Evolutionary conservation across 768 basidiomycete genomes (phyloP).

Genomic region (Hemileccinum impolitum): DNA sequence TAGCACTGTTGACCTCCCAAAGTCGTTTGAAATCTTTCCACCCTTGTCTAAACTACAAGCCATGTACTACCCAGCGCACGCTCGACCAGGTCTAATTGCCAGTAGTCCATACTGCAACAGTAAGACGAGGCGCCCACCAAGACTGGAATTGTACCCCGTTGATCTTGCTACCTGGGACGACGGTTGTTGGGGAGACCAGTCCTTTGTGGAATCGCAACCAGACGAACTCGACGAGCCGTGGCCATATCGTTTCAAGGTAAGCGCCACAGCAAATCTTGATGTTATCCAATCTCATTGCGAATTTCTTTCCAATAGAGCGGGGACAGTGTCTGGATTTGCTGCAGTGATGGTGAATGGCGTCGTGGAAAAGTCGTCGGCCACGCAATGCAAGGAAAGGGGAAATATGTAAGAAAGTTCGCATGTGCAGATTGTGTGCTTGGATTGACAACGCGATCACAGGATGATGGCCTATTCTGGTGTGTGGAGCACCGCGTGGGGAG

Average conservation of each 20-base stretch:
- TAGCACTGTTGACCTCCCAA: neutral
- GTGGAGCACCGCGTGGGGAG: constrained; percentile 40
- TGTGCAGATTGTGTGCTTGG: neutral
- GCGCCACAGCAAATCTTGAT: neutral
- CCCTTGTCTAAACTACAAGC: neutral
- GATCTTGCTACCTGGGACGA: constrained; percentile 28
- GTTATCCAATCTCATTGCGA: neutral
- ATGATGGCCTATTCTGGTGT: constrained; percentile 51
- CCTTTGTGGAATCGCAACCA: constrained; percentile 30
- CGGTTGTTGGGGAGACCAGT: constrained; percentile 12
- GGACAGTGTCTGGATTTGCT: constrained; percentile 52
- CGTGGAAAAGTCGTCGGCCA: constrained; percentile 45
- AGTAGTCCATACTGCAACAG: neutral
- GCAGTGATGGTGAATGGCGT: constrained; percentile 49
- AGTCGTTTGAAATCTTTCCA: neutral
- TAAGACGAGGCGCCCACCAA: neutral
- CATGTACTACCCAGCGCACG: neutral
- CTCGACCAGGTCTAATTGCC: constrained; percentile 4
- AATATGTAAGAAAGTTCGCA: constrained; percentile 37
- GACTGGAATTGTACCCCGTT: constrained; percentile 16
- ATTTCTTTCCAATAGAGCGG: constrained; percentile 33
- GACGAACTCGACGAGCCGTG: constrained; percentile 48
- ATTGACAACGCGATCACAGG: constrained; percentile 29
- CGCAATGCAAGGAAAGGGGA: constrained; percentile 42
- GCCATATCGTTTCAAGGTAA: constrained; percentile 49